Conservation (phyloP, 1,284 basidiomycete species). For the Cutaneotrichosporon sp. region DNA sequence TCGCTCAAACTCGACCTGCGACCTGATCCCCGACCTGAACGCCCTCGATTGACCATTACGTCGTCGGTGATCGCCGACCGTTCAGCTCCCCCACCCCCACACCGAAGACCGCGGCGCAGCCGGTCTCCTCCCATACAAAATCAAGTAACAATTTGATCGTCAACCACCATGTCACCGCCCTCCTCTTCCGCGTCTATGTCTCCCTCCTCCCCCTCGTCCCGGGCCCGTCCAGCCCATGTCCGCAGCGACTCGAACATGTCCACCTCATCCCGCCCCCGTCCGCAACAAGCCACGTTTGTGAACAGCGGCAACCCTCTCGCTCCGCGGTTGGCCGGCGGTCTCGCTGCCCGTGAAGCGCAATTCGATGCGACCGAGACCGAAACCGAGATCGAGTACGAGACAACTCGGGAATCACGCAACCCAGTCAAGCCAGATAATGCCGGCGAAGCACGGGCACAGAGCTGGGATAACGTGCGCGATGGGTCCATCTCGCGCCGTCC, state of each 20-base stretch:
- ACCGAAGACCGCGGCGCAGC: too few species aligned
- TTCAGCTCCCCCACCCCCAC: too few species aligned
- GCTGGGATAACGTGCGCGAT: constrained; percentile 34
- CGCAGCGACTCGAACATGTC: constrained; percentile 1
- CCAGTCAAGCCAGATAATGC: not conserved
- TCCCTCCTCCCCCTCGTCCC: not conserved
- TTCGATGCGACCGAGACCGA: constrained; percentile 2
- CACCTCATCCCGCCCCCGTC: constrained; percentile 20
- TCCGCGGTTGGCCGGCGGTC: not conserved
- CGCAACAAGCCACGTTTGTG: constrained; percentile 37
- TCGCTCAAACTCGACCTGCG: not conserved
- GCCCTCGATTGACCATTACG: too few species aligned
- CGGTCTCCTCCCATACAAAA: too few species aligned
- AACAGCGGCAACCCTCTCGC: constrained; percentile 16
- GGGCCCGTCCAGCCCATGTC: not conserved
- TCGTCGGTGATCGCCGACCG: too few species aligned
- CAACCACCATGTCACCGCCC: not conserved
- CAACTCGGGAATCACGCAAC: too few species aligned
- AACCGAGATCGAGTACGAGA: not conserved
- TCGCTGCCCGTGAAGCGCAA: constrained; percentile 11
- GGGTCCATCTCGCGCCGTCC: constrained; percentile 36
- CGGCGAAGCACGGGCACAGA: not conserved
- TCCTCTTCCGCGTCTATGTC: not conserved
- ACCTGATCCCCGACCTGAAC: too few species aligned
- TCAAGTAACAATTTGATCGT: too few species aligned